phyloP scores from a whole-genome alignment of 768 basidiomycete species.

The Porphyrellus cyaneotinctus region DNA sequence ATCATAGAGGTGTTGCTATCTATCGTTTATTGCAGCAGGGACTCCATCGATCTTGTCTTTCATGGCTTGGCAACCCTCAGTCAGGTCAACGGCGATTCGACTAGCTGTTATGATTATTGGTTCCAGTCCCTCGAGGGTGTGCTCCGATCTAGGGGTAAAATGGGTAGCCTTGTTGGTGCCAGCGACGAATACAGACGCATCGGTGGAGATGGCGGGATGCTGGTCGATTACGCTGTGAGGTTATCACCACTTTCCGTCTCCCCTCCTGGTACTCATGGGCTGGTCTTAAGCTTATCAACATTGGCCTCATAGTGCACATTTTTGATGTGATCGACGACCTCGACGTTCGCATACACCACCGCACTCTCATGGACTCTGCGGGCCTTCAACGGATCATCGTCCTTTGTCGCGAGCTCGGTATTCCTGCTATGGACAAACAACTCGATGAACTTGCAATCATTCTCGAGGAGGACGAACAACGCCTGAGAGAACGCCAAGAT shows the following conservation, averaged over 20 bases:
- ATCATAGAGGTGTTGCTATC: conserved; percentile 78
- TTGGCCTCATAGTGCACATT: conserved; percentile 69
- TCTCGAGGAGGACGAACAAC: conserved; percentile 72
- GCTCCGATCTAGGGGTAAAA: conserved; percentile 81
- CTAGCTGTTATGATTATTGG: conserved; percentile 80
- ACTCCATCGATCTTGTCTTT: conserved; percentile 64
- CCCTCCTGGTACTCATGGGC: conserved; percentile 10
- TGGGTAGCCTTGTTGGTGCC: conserved; percentile 94
- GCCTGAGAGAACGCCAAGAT: conserved; percentile 69
- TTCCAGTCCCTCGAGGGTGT: conserved; percentile 75
- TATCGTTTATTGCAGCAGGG: conserved; percentile 61
- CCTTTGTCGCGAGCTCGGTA: conserved; percentile 63
- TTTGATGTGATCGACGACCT: conserved; percentile 67
- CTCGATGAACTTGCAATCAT: conserved; percentile 55
- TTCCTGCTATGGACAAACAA: conserved; percentile 61
- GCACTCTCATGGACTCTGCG: conserved; percentile 84
- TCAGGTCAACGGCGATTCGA: conserved; percentile 51
- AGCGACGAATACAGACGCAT: conserved; percentile 81
- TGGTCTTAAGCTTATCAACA: conserved; percentile 41
- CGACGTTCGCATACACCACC: conserved; percentile 81
- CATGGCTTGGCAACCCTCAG: conserved; percentile 74
- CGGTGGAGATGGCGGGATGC: conserved; percentile 57
- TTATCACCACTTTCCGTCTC: neutral
- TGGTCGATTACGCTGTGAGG: conserved; percentile 86
- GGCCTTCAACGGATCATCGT: conserved; percentile 72